Percentiles rank a stretch among this genome's conserved stretches.
Conservation (phyloP, 148 eudicot species). For the Cornus suecica region DNA sequence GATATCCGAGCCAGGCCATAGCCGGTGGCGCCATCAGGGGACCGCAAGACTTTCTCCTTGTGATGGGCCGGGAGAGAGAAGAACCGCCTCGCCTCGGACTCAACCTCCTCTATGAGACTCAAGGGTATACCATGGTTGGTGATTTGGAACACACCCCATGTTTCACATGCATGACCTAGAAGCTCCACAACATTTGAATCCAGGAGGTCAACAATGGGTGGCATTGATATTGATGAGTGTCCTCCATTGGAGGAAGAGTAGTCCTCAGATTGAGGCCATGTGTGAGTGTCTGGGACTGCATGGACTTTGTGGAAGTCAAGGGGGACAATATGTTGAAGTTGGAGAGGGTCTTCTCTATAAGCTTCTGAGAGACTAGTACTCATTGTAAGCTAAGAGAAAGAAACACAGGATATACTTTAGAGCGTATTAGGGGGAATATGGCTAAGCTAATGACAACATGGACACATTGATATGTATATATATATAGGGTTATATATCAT, state of each 20-base stretch:
- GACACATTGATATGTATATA: not conserved
- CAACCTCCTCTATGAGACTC: constrained; percentile 30
- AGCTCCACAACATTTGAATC: constrained; percentile 31
- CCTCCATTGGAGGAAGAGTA: not conserved
- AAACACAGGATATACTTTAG: not conserved
- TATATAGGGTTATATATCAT: too few species aligned
- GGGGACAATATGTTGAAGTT: constrained; percentile 20
- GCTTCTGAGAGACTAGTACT: constrained; percentile 27
- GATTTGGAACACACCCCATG: constrained; percentile 61
- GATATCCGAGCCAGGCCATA: constrained; percentile 54
- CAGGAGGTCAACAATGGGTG: constrained; percentile 40
- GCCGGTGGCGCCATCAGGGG: constrained; percentile 43
- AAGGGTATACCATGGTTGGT: constrained; percentile 49
- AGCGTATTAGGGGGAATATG: not conserved
- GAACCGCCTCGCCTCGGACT: constrained; percentile 31
- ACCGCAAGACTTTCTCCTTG: constrained; percentile 46
- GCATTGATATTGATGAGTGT: constrained; percentile 7
- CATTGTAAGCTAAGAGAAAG: not conserved
- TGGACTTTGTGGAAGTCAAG: constrained; percentile 24
- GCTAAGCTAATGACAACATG: not conserved
- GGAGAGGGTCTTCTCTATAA: constrained; percentile 17
- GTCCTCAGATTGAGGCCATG: constrained; percentile 30
- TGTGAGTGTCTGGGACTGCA: constrained; percentile 44
- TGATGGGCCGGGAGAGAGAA: constrained; percentile 45
- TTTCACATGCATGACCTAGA: constrained; percentile 41